These are phyloP conservation scores for Bjerkandera adusta DNA, from an alignment of 1,284 basidiomycete genomes.

Conservation along the genomic window DNA sequence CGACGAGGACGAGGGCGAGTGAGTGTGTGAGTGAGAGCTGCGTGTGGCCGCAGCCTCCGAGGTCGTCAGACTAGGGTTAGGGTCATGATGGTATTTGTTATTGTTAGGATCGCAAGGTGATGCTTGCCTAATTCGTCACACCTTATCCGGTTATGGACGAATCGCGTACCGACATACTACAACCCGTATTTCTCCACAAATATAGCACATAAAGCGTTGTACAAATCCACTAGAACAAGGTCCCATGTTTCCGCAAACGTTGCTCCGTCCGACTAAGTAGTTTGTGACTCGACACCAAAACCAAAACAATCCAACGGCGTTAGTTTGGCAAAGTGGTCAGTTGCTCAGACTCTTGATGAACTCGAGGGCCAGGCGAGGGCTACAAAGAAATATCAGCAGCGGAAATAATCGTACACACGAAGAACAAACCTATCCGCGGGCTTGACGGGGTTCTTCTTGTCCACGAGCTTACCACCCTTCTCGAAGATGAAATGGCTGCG, in stretches of 20 bases:
- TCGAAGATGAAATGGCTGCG: slow-evolving; percentile 90
- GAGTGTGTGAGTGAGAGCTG: slow-evolving; percentile 6
- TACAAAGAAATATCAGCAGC: slow-evolving; percentile 14
- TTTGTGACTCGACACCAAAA: no score
- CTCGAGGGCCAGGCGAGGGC: slow-evolving; percentile 32
- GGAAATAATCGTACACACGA: neutral
- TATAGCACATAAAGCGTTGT: no score
- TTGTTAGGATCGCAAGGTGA: slow-evolving; percentile 10
- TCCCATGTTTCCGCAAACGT: no score
- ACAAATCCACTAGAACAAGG: no score
- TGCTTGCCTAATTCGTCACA: slow-evolving; percentile 3
- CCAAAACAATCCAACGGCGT: no score
- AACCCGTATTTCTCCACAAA: no score
- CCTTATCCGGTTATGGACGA: no score
- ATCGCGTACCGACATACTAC: no score
- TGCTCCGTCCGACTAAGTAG: no score
- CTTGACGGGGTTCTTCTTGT: slow-evolving; percentile 82
- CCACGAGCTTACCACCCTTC: slow-evolving; percentile 82
- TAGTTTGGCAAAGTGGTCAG: no score
- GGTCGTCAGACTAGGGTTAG: neutral
- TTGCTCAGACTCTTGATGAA: slow-evolving; percentile 22
- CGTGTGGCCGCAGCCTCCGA: slow-evolving; percentile 16
- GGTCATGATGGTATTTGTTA: slow-evolving; percentile 11
- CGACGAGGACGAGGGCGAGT: slow-evolving; percentile 5
- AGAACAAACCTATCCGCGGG: slow-evolving; percentile 67